Base-by-base conservation (phyloP, 2,329 filamentous ascomycete species). In the Cordyceps cateniannulata region DNA sequence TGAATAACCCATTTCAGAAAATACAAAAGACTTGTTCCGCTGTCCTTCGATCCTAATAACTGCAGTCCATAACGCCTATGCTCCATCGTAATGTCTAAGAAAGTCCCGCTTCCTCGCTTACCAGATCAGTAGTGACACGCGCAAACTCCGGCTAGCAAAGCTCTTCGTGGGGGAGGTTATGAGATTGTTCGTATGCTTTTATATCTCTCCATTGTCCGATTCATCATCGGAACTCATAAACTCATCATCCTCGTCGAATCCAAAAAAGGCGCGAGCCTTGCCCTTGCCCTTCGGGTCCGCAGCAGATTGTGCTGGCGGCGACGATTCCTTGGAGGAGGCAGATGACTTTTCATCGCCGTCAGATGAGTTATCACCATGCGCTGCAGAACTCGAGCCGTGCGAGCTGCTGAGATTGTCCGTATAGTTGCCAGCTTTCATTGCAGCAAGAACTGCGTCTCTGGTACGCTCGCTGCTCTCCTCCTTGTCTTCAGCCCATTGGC, bases 401-500 rank as follows among this genome's bases (percentile, higher is more conserved):
- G 80, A 83, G 18, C 78, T 82, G 67, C 76, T 75, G 2, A 85
- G 67, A 65, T 85, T 85, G 75, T 88, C 86, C 63, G 79, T 83
- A 69, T 83, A 85, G 59, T 80, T 78, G 2, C 85, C 85, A 18
- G 80, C 78, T 73, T 85, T 87, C 77, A 92, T 87, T 8, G 85
- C 87, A 53, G 83, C 84, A 48, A 89, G 70, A 6, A 93, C 89
- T 3, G 90, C 90, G 66, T 90, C 86, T 45, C 90, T 79, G 0
- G 92, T 93, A 73, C 89, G 88, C 76, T 96, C 91, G 65, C 85
- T 88, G 27, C 89, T 89, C 71, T 96, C 92, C 67, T 97, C 93
- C 74, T 96, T 96, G 65, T 91, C 89, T 72, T 99, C 95, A 45
- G 98, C 87, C 92, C 93, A 99, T 71, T 93, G 89, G 0, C 91